These are phyloP conservation scores for Taiozyma onychis DNA, from an alignment of 1,139 yeast genomes.

Conservation along the genomic window DNA sequence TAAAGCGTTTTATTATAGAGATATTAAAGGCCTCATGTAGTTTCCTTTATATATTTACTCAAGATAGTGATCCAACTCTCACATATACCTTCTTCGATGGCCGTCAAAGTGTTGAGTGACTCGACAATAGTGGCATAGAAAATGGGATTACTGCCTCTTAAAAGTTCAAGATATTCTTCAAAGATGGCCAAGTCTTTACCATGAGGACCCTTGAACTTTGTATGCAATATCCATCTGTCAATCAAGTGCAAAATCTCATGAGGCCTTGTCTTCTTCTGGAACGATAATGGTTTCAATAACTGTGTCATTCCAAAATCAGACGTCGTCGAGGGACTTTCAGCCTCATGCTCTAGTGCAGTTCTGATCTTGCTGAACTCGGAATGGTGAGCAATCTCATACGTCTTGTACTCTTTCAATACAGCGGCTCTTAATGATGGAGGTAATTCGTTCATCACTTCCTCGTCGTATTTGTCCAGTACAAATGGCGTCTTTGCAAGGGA, in stretches of 20 bases:
- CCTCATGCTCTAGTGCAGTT: conserved; percentile 5
- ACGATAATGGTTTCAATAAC: conserved; percentile 29
- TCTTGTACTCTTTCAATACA: conserved; percentile 36
- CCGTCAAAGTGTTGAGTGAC: neutral
- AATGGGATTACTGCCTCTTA: conserved; percentile 3
- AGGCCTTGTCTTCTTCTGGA: conserved; percentile 31
- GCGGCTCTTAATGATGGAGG: conserved; percentile 41
- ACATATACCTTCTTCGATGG: conserved; percentile 1
- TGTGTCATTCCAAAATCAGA: conserved; percentile 19
- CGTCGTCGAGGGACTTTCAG: neutral
- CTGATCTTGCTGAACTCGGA: conserved; percentile 28
- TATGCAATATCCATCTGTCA: conserved; percentile 43
- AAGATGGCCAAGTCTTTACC: conserved; percentile 45
- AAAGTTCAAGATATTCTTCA: conserved; percentile 21
- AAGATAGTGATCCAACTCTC: conserved; percentile 3
- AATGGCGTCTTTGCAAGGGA: conserved; percentile 1
- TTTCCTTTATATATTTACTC: neutral
- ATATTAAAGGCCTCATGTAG: neutral
- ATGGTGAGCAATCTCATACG: conserved; percentile 21
- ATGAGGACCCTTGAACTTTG: conserved; percentile 53
- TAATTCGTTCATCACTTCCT: conserved; percentile 39
- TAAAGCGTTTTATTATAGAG: conserved; percentile 1
- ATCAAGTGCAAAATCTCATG: conserved; percentile 35
- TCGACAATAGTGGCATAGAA: conserved; percentile 4
- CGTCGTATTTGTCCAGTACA: conserved; percentile 26